Evolutionary conservation across 2,329 filamentous ascomycete species (phyloP), one percentile per base, ranked within the genome.

Genomic region (Elsinoe ampelina): DNA sequence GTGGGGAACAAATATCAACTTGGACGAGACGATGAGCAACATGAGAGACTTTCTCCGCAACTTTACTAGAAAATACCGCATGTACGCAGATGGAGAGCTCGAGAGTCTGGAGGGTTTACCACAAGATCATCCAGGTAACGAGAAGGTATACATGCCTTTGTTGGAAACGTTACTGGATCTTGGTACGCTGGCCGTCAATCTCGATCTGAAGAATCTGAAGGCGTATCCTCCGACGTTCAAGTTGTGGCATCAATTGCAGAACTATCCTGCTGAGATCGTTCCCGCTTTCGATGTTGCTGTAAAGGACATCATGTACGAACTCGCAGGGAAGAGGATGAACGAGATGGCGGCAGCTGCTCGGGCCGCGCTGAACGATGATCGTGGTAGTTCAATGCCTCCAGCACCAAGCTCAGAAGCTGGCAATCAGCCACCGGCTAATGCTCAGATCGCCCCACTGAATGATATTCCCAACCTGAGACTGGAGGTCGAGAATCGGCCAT

Each of bases 1-100:
- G 61, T 98, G 93, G 93, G 93, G 93, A 70, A 98, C 93, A 42
- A 97, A 95, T 38, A 88, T 98, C 51, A 95, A 92, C 4, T 86
- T 98, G 55, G 83, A 89, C 59, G 91, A 97, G 69, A 90, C 89
- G 0, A 87, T 95, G 70, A 82, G 84, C 54, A 79, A 85, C 0
- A 95, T 96, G 77, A 92, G 93, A 67, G 90, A 93, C 61, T 98
- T 98, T 66, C 76, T 98, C 26, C 83, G 84, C 68, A 95, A 95
- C 69, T 98, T 93, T 65, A 89, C 90, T 59, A 85, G 83, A 63
- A 96, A 96, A 72, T 97, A 98, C 67, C 88, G 93, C 61, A 82
- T 97, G 81, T 93, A 92, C 74, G 82, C 83, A 19, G 89, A 95
- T 63, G 91, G 89, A n/a, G 80, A 87, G 64, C 80, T 88, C 0